Evolutionary conservation across 768 basidiomycete genomes (phyloP), one percentile per base, ranked within the genome.

Genomic region (Serpula lacrymans): DNA sequence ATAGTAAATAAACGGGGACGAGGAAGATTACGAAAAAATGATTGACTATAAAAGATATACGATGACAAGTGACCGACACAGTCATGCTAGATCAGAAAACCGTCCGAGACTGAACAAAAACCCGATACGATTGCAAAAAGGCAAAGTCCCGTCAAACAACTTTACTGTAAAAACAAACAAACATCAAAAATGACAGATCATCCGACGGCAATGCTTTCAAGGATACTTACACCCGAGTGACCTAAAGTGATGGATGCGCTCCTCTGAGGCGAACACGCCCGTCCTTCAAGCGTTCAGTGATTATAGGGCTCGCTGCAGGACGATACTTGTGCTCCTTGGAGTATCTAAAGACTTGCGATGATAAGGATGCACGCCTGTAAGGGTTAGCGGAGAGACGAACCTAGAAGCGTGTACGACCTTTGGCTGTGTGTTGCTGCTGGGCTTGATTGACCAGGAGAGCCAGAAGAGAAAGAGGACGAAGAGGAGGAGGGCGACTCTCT

Each of bases 221-320:
- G n/a, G n/a, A n/a, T n/a, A n/a, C n/a, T n/a, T n/a, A n/a, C n/a
- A n/a, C n/a, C n/a, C n/a, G n/a, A n/a, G n/a, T n/a, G n/a, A n/a
- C 13, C 11, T 37, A 42, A 3, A 12, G 10, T 8, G 45, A 31
- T 17, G 80, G 75, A 9, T 61, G 60, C 1, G 84, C 88, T 1
- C 90, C 90, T n/a, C 88, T 67, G 27, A 93, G 51, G 7, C 80
- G 71, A 6, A 77, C 60, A 4, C 78, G 70, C 0, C 88, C 88
- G 47, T 88, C 87, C 47, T 77, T 77, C 46, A 92, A 63, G 14
- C 67, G 72, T 55, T 91, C 86, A 1, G 85, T 90, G 49, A 92
- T 73, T 30, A 92, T 67, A 9, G 90, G 88, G 45, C 85, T 89
- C 5, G 89, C 88, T 9, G 90, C 89, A 0, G 90, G 89, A 17